These are phyloP conservation scores for Penicillium steckii DNA, from an alignment of 495 filamentous ascomycete genomes.

Conservation along the genomic window DNA sequence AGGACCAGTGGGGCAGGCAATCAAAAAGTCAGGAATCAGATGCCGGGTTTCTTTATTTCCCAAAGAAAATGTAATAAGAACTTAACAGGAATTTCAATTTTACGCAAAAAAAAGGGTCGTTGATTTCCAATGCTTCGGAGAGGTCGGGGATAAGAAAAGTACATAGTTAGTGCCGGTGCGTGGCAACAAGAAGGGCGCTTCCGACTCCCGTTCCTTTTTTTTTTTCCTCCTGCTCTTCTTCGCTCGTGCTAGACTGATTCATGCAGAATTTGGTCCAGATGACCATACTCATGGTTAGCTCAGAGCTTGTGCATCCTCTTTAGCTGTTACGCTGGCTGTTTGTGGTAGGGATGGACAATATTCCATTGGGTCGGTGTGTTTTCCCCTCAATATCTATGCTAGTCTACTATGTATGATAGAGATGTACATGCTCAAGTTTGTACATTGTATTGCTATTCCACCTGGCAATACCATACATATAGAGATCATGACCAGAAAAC, in stretches of 20 bases:
- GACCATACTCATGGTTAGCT: background rate
- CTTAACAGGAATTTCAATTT: background rate
- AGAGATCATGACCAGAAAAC: background rate
- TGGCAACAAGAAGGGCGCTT: slow-evolving; percentile 31
- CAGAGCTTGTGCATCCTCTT: background rate
- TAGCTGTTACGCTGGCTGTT: background rate
- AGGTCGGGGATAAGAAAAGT: slow-evolving; percentile 33
- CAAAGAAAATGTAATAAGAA: background rate
- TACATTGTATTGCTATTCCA: background rate
- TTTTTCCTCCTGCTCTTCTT: background rate
- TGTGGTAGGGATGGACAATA: slow-evolving; percentile 1
- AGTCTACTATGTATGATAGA: no score
- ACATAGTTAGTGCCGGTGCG: slow-evolving; percentile 24
- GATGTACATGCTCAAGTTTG: background rate
- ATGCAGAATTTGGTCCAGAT: background rate
- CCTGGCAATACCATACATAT: no score
- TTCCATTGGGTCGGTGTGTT: background rate
- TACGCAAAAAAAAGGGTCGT: slow-evolving; percentile 1
- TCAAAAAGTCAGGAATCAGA: slow-evolving; percentile 9
- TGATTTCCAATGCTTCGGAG: slow-evolving; percentile 30
- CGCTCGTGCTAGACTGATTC: background rate
- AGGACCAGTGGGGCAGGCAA: slow-evolving; percentile 5
- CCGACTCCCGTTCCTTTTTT: slow-evolving; percentile 4
- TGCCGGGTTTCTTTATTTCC: slow-evolving; percentile 1
- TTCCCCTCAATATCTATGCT: no score